These are phyloP conservation scores for Penicillium sp. DNA, from an alignment of 2,329 filamentous ascomycete species.

Conservation along the genomic window DNA sequence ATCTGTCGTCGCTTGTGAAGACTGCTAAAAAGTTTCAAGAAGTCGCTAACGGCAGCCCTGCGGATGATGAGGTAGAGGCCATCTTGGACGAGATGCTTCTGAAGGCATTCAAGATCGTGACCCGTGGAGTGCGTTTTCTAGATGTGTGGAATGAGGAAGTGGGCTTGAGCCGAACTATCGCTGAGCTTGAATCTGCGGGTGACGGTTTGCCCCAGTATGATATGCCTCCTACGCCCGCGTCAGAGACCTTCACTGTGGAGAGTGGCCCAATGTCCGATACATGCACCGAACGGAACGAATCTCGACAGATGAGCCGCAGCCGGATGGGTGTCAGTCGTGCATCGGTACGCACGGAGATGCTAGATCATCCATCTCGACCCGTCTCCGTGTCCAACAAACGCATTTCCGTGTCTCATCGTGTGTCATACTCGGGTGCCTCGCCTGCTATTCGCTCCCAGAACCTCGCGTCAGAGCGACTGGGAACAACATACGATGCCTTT, in stretches of 20 bases:
- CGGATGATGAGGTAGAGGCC: slow-evolving; percentile 42
- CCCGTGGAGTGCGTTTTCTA: slow-evolving; percentile 82
- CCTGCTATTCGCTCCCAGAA: slow-evolving; percentile 64
- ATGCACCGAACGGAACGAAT: slow-evolving; percentile 32
- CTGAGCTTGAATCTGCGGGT: slow-evolving; percentile 34
- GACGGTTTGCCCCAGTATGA: slow-evolving; percentile 24
- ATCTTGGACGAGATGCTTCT: slow-evolving; percentile 90
- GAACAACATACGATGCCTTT: slow-evolving; percentile 79
- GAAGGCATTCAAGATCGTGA: slow-evolving; percentile 93
- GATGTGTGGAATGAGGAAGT: slow-evolving; percentile 72
- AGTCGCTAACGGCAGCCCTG: slow-evolving; percentile 54
- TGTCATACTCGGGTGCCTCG: slow-evolving; percentile 72
- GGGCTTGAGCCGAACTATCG: slow-evolving; percentile 44
- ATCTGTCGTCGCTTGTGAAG: slow-evolving; percentile 86
- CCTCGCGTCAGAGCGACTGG: slow-evolving; percentile 80
- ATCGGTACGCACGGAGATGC: slow-evolving; percentile 21
- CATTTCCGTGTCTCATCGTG: slow-evolving; percentile 65
- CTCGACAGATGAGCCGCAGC: slow-evolving; percentile 34
- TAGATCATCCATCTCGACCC: slow-evolving; percentile 30
- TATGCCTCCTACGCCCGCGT: slow-evolving; percentile 38
- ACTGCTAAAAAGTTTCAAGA: slow-evolving; percentile 83
- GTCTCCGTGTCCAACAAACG: slow-evolving; percentile 46
- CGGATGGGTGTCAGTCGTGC: slow-evolving; percentile 24
- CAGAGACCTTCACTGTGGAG: slow-evolving; percentile 38
- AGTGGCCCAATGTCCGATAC: slow-evolving; percentile 22